Percentiles rank a stretch among this genome's conserved stretches.
Evolutionary conservation across 306 rosid species (phyloP).

Genomic region (Sicyos edulis): DNA sequence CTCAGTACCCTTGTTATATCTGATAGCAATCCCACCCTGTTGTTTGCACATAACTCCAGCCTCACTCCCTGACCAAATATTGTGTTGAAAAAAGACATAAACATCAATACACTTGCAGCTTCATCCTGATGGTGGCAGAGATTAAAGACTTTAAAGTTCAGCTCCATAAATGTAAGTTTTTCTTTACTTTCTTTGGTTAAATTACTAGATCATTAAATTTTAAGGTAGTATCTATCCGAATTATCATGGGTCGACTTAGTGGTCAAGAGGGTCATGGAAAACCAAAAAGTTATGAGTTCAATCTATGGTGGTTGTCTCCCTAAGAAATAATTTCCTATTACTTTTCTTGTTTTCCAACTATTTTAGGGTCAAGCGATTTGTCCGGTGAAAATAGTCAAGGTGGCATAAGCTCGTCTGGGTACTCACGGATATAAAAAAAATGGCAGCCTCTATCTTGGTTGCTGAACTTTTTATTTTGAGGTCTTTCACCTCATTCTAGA

Average conservation of each 20-base stretch:
- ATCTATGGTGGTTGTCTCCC: too few species aligned
- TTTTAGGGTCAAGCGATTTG: too few species aligned
- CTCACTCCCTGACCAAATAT: conserved; percentile 44
- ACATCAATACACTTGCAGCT: conserved; percentile 15
- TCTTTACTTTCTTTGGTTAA: not conserved
- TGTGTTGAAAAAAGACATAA: not conserved
- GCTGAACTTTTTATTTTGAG: not conserved
- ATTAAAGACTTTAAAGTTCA: not conserved
- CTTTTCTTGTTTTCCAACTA: too few species aligned
- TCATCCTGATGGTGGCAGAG: conserved; percentile 9
- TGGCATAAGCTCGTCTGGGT: too few species aligned
- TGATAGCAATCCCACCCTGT: conserved; percentile 50
- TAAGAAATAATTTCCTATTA: too few species aligned
- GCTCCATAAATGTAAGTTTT: not conserved
- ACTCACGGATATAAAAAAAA: too few species aligned
- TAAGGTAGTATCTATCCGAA: not conserved
- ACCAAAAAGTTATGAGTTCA: too few species aligned
- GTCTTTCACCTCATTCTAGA: not conserved
- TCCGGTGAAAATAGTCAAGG: too few species aligned
- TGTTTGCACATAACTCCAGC: conserved; percentile 50
- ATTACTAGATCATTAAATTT: not conserved
- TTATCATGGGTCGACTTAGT: too few species aligned
- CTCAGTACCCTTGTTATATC: conserved; percentile 61
- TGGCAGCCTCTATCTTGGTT: too few species aligned
- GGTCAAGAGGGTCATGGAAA: too few species aligned